Evolutionary conservation across 805 yeast genomes (phyloP).

Genomic region (Lachancea thermotolerans): DNA sequence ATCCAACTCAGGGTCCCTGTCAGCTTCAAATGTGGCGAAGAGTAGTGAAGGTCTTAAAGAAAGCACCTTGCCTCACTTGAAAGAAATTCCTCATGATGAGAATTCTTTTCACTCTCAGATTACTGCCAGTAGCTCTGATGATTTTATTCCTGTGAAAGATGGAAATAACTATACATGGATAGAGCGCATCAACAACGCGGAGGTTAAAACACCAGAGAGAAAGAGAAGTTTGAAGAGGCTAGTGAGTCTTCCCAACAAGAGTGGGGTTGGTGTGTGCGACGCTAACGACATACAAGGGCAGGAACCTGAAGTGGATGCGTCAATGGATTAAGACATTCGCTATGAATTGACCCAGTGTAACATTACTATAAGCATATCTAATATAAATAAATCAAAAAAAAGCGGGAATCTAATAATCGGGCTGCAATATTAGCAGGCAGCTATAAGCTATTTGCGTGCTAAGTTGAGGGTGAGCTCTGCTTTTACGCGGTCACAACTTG

Average conservation of each 20-base stretch:
- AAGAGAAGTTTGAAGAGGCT: conserved; percentile 33
- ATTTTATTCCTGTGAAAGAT: conserved; percentile 30
- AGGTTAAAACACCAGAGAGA: conserved; percentile 11
- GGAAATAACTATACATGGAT: conserved; percentile 29
- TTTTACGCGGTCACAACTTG: conserved; percentile 1
- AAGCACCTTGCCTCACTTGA: background rate
- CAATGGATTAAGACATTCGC: conserved; percentile 17
- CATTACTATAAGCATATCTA: background rate
- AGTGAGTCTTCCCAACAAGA: conserved; percentile 31
- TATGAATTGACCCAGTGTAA: conserved; percentile 1
- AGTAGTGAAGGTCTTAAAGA: background rate
- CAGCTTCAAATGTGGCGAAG: background rate
- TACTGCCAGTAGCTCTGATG: conserved; percentile 22
- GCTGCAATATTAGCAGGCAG: background rate
- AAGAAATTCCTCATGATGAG: conserved; percentile 3
- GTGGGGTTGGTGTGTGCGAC: conserved; percentile 29
- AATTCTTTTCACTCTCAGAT: conserved; percentile 2
- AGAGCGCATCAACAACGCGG: conserved; percentile 9
- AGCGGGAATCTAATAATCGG: background rate
- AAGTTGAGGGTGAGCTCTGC: background rate
- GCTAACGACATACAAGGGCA: conserved; percentile 30
- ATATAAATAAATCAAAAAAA: background rate
- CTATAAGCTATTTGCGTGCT: background rate
- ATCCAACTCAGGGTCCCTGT: background rate
- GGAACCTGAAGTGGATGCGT: conserved; percentile 25